Conservation (phyloP, 208 protist genomes). For the Leptomonas seymouri region DNA sequence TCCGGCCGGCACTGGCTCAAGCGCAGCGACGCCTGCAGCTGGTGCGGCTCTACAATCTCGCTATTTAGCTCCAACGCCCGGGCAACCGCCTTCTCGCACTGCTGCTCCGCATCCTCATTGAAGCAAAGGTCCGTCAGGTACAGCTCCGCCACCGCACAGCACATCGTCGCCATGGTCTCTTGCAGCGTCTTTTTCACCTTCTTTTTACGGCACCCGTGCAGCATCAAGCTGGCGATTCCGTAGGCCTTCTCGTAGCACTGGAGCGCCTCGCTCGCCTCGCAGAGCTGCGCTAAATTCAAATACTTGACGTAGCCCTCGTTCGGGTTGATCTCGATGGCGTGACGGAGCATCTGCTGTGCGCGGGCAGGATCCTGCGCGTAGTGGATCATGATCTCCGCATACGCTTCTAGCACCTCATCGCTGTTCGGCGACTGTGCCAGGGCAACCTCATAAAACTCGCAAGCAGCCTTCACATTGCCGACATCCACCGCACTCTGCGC, state of each 20-base stretch:
- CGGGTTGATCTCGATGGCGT: conserved; percentile 86
- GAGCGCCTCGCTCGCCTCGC: conserved; percentile 74
- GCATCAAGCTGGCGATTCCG: conserved; percentile 62
- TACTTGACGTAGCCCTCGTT: conserved; percentile 90
- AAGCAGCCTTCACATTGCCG: conserved; percentile 82
- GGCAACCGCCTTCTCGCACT: conserved; percentile 71
- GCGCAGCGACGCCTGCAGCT: conserved; percentile 81
- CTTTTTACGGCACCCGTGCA: conserved; percentile 59
- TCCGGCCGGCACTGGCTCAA: conserved; percentile 78
- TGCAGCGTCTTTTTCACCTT: conserved; percentile 49
- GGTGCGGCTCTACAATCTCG: conserved; percentile 81
- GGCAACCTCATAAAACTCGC: conserved; percentile 87
- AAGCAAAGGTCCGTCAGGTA: conserved; percentile 92
- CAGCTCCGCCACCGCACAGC: conserved; percentile 90
- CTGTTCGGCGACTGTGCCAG: conserved; percentile 77
- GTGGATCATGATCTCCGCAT: conserved; percentile 92
- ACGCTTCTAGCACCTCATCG: conserved; percentile 91
- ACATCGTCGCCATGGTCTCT: conserved; percentile 83
- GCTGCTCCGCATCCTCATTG: conserved; percentile 76
- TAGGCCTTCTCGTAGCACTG: conserved; percentile 83
- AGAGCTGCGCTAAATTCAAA: conserved; percentile 90
- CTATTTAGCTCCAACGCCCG: conserved; percentile 54
- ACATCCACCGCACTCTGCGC: conserved; percentile 87
- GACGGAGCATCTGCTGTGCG: conserved; percentile 83
- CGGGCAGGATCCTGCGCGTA: conserved; percentile 64